phyloP scores from a whole-genome alignment of 805 yeast genomes.

The Zygosaccharomyces siamensis region DNA sequence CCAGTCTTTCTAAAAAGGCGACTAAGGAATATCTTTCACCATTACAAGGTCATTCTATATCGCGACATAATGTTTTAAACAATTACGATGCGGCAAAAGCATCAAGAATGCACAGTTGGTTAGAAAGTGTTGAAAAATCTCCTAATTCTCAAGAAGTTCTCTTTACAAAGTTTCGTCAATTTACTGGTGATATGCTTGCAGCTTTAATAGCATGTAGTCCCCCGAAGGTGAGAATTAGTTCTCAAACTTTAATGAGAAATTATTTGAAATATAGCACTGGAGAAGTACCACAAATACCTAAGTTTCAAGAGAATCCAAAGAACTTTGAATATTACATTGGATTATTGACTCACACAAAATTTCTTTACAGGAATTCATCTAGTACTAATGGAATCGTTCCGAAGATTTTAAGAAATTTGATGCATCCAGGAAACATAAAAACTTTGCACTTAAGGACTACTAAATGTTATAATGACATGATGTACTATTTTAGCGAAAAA shows the following conservation, averaged over 20 bases:
- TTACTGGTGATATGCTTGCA: slow-evolving; percentile 16
- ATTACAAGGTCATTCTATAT: slow-evolving; percentile 22
- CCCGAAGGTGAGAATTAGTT: slow-evolving; percentile 14
- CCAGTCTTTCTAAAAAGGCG: slow-evolving; percentile 26
- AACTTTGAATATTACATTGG: slow-evolving; percentile 35
- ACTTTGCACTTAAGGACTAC: slow-evolving; percentile 33
- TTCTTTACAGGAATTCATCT: slow-evolving; percentile 36
- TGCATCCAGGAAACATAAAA: slow-evolving; percentile 37
- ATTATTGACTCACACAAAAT: slow-evolving; percentile 37
- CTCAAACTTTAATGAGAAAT: slow-evolving; percentile 14
- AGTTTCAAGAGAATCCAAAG: slow-evolving; percentile 25
- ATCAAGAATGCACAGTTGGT: slow-evolving; percentile 7
- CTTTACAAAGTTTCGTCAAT: slow-evolving; percentile 16
- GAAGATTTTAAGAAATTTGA: slow-evolving; percentile 36
- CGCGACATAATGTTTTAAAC: slow-evolving; percentile 23
- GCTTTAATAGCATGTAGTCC: slow-evolving; percentile 14
- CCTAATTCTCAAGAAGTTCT: slow-evolving; percentile 8
- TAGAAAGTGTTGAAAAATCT: slow-evolving; percentile 9
- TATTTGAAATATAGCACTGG: slow-evolving; percentile 22
- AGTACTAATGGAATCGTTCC: slow-evolving; percentile 37
- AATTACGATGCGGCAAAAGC: slow-evolving; percentile 22
- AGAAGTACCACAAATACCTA: slow-evolving; percentile 38
- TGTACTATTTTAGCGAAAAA: slow-evolving; percentile 37
- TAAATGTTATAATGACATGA: slow-evolving; percentile 36
- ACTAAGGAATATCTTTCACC: slow-evolving; percentile 32